Base-by-base conservation (phyloP, 2,329 filamentous ascomycete genomes). In the Paramyrothecium roridum region DNA sequence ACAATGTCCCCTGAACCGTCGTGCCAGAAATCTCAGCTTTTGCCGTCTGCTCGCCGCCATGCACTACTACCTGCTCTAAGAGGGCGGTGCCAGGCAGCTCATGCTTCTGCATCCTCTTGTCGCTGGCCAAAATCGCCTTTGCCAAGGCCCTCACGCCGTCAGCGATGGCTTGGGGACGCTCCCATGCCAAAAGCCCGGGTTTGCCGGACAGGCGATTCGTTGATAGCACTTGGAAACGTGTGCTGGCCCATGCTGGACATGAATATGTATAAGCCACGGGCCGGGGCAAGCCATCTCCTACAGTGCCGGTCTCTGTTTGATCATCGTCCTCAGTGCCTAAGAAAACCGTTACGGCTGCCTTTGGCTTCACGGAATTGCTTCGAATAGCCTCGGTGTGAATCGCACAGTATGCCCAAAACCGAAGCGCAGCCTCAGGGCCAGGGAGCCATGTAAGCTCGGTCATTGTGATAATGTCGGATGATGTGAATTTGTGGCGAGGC, bases 371-470 rank as follows among this genome's bases (percentile, higher is more conserved):
- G 7, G 54, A 30, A 30, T 57, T 59, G 33, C 60, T 65, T 56
- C 65, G 57, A 26, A 65, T 61, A 3, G 63, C 63, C 47, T 74
- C 70, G 8, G 63, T 58, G 40, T 75, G 67, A n/a, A 68, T 67
- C 17, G 70, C 67, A 43, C 76, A 78, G 37, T 76, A 67, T 8
- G 80, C 74, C 80, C 79, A 83, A 54, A 80, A 87, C 23, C 84
- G 73, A 61, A 87, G 68, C 3, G 78, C 79, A 2, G 79, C 79
- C 63, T 89, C 86, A 0, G 85, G 85, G 0, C 86, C 86, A 0
- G 86, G 85, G 1, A 89, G 69, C 87, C 86, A 89, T 21, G 84
- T 80, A 26, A 88, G 70, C 65, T 83, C 80, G 2, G 83, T 80
- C 62, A 86, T 73, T 19, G 82, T 83, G 56, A 89, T 75, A 22